Percentiles rank a stretch among this genome's conserved stretches.
phyloP scores from a whole-genome alignment of 768 basidiomycete species.

The Lactifluus subvellereus region DNA sequence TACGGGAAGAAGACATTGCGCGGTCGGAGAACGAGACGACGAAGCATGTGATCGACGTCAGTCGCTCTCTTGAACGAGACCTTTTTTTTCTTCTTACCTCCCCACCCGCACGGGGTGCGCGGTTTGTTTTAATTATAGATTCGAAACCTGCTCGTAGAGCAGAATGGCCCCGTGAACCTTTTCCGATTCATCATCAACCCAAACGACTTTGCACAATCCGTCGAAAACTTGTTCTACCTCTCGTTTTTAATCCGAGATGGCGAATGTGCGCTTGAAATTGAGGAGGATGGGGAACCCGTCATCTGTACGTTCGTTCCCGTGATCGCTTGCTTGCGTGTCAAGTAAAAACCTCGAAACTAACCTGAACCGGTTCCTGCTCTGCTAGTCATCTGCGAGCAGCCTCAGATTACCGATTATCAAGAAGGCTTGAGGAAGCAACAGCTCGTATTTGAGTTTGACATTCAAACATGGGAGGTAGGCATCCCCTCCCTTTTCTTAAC shows the following conservation, averaged over 20 bases:
- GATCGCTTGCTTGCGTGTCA: too few relatives aligned
- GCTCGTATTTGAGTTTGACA: conserved; percentile 87
- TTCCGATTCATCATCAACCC: conserved; percentile 91
- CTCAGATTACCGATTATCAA: conserved; percentile 56
- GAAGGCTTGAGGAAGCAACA: conserved; percentile 70
- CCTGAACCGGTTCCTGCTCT: not conserved
- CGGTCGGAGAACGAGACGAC: conserved; percentile 86
- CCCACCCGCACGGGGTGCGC: too few relatives aligned
- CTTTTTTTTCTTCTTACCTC: not conserved
- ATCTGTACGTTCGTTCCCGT: conserved; percentile 50
- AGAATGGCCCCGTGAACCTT: conserved; percentile 56
- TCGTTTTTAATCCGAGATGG: conserved; percentile 90
- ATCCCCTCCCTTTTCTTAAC: not conserved
- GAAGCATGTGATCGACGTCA: conserved; percentile 71
- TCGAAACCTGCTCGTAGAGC: conserved; percentile 47
- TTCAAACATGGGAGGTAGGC: conserved; percentile 80
- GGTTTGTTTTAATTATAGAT: conserved; percentile 40
- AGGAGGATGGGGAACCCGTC: conserved; percentile 62
- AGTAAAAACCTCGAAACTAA: not conserved
- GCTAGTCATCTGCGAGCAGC: conserved; percentile 58
- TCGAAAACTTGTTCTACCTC: conserved; percentile 95
- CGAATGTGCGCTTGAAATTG: conserved; percentile 65
- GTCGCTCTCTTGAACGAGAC: conserved; percentile 25
- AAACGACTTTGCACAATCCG: conserved; percentile 83
- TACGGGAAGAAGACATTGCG: conserved; percentile 76